Evolutionary conservation across 2,329 filamentous ascomycete genomes (phyloP).

Genomic region (Xylaria sp.): DNA sequence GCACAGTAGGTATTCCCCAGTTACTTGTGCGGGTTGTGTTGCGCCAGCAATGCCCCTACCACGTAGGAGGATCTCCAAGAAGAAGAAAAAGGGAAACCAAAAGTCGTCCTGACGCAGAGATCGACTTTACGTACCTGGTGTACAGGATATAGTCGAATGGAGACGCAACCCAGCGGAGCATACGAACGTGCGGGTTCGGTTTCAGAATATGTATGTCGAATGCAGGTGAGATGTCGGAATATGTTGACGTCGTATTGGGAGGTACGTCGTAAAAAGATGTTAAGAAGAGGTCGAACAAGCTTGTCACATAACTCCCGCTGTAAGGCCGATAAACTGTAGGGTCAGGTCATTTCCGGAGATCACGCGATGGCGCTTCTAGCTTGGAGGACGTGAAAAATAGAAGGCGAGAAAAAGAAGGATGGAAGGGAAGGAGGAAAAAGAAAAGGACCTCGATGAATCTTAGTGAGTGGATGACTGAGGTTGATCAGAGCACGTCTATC

Average conservation of each 20-base stretch:
- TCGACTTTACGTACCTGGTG: background rate
- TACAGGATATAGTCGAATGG: background rate
- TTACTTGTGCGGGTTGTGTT: constrained; percentile 6
- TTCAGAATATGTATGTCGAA: constrained; percentile 23
- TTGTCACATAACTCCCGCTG: background rate
- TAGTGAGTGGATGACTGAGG: background rate
- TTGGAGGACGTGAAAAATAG: background rate
- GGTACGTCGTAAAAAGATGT: too few species aligned
- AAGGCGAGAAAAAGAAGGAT: background rate
- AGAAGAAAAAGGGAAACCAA: background rate
- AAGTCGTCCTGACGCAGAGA: background rate
- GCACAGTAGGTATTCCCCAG: constrained; percentile 1
- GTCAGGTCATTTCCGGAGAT: background rate
- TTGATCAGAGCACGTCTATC: background rate
- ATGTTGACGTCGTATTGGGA: constrained; percentile 11
- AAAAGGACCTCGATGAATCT: too few species aligned
- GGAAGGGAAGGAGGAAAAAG: background rate
- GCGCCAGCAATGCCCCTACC: constrained; percentile 17
- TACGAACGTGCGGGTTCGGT: constrained; percentile 16
- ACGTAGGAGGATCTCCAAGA: too few species aligned
- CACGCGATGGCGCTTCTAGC: background rate
- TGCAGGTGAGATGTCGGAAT: background rate
- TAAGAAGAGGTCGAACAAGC: background rate
- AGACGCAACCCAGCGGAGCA: constrained; percentile 16
- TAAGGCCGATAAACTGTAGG: background rate